Percentiles rank a stretch among this genome's conserved stretches.
Evolutionary conservation across 345 rosid species (phyloP).

Genomic region (Noccaea bulbosa): DNA sequence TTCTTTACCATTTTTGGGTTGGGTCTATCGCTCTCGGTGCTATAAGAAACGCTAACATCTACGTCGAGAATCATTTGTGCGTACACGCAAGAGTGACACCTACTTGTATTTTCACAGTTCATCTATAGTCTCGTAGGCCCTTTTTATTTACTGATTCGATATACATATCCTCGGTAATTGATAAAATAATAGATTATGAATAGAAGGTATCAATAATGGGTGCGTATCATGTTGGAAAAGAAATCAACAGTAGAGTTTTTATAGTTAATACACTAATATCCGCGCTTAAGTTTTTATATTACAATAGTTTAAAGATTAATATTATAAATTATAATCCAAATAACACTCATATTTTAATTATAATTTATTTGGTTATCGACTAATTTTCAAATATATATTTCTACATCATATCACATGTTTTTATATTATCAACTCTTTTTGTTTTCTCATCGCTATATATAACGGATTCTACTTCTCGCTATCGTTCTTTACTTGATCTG

Average conservation of each 20-base stretch:
- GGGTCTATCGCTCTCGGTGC: slow-evolving; percentile 23
- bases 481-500: too few species aligned
- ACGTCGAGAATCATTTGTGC: slow-evolving; percentile 42
- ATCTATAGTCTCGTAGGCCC: slow-evolving; percentile 31
- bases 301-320: too few species aligned
- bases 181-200: slow-evolving; percentile 4
- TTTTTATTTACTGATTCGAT: slow-evolving; percentile 12
- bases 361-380: too few species aligned
- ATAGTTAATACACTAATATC: too few species aligned
- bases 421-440: too few species aligned
- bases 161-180: not conserved
- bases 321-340: too few species aligned
- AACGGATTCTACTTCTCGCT: too few species aligned
- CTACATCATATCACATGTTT: too few species aligned
- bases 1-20: slow-evolving; percentile 36
- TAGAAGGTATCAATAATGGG: slow-evolving; percentile 25
- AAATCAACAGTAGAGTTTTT: not conserved
- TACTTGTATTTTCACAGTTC: slow-evolving; percentile 30
- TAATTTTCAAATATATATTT: too few species aligned
- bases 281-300: too few species aligned
- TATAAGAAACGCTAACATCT: slow-evolving; percentile 18
- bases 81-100: slow-evolving; percentile 44
- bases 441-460: too few species aligned
- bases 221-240: slow-evolving; percentile 1
- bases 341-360: too few species aligned